phyloP scores from a whole-genome alignment of 2,329 filamentous ascomycete species.

The Shiraia sp. region DNA sequence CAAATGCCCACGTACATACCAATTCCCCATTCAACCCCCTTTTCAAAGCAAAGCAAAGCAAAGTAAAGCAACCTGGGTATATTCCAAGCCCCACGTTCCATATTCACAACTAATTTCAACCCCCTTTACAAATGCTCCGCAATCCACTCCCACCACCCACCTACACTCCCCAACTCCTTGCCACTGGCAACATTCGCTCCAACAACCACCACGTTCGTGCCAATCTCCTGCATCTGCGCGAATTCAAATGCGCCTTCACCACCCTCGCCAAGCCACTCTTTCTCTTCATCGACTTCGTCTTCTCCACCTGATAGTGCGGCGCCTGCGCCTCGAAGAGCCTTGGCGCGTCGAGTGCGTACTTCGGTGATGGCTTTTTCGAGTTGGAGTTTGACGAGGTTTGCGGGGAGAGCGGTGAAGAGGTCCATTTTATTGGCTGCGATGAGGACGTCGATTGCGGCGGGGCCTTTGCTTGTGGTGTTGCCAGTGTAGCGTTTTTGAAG shows the following conservation, averaged over 20 bases:
- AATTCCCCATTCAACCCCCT: too few relatives aligned
- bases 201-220: constrained; percentile 74
- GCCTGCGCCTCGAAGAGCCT: constrained; percentile 80
- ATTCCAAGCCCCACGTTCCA: too few relatives aligned
- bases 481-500: constrained; percentile 74
- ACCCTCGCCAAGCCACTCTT: constrained; percentile 78
- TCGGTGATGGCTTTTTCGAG: constrained; percentile 81
- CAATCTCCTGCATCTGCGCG: constrained; percentile 78
- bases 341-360: constrained; percentile 73
- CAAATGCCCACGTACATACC: too few relatives aligned
- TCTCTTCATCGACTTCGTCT: constrained; percentile 65
- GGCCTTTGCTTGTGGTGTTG: constrained; percentile 60
- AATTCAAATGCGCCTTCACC: constrained; percentile 80
- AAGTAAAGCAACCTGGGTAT: too few relatives aligned
- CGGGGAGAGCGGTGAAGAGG: constrained; percentile 87
- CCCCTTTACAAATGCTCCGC: constrained; percentile 66
- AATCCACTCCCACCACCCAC: constrained; percentile 92
- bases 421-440: constrained; percentile 95
- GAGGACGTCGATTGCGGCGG: constrained; percentile 70
- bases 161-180: constrained; percentile 68
- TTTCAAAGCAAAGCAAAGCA: too few relatives aligned
- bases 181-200: constrained; percentile 69
- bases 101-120: too few relatives aligned
- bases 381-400: constrained; percentile 71
- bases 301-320: constrained; percentile 65